A percentile compares a stretch with the other conserved stretches of the same genome.
Evolutionary conservation across 1,284 basidiomycete genomes (phyloP).

Genomic region (Ustilago vetiveriae): DNA sequence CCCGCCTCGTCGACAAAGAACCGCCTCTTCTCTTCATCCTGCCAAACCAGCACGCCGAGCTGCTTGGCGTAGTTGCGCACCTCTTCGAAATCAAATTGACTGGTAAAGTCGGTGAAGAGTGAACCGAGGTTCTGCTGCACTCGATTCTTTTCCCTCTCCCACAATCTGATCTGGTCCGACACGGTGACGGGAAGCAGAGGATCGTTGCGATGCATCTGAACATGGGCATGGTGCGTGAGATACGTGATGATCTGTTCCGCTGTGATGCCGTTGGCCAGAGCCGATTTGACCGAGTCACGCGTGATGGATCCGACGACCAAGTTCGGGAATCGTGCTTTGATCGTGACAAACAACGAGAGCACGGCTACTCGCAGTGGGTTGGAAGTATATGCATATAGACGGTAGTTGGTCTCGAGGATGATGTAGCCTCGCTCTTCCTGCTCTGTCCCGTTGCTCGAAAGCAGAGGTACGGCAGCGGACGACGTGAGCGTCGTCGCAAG

Average conservation of each 20-base stretch:
- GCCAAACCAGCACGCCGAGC: slow-evolving; percentile 80
- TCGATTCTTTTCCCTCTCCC: slow-evolving; percentile 96
- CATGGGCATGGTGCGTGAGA: slow-evolving; percentile 90
- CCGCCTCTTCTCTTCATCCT: slow-evolving; percentile 77
- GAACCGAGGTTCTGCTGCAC: slow-evolving; percentile 71
- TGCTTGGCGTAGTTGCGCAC: slow-evolving; percentile 86
- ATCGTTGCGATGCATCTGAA: slow-evolving; percentile 95
- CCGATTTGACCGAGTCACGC: slow-evolving; percentile 91
- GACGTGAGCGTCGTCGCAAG: slow-evolving; percentile 89
- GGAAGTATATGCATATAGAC: slow-evolving; percentile 96
- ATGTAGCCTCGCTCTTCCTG: slow-evolving; percentile 78
- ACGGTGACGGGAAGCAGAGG: slow-evolving; percentile 92
- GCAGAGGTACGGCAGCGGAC: slow-evolving; percentile 70
- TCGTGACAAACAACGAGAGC: slow-evolving; percentile 88
- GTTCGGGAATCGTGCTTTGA: slow-evolving; percentile 95
- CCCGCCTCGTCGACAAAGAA: slow-evolving; percentile 86
- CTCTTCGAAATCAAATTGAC: slow-evolving; percentile 84
- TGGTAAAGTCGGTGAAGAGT: slow-evolving; percentile 86
- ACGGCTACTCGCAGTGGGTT: slow-evolving; percentile 97
- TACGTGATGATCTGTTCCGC: slow-evolving; percentile 98
- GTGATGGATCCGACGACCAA: slow-evolving; percentile 94
- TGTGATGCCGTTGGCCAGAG: slow-evolving; percentile 91
- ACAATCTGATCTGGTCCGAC: slow-evolving; percentile 95
- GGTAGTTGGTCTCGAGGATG: slow-evolving; percentile 97
- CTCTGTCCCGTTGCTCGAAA: slow-evolving; percentile 47